Conservation (phyloP, 1,284 basidiomycete genomes). For the Trametes pubescens region DNA sequence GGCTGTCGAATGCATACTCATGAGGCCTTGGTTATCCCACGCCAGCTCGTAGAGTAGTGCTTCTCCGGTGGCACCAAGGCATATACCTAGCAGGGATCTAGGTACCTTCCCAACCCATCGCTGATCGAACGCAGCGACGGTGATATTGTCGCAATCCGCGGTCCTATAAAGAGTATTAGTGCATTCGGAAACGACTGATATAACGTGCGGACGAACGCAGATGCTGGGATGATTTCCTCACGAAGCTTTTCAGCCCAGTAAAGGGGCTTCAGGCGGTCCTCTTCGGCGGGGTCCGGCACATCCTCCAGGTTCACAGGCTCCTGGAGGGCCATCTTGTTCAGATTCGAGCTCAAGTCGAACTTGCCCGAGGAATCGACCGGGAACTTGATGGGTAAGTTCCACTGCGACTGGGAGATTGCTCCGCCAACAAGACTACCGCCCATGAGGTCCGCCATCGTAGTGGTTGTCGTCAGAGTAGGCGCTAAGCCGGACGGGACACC, state of each 20-base stretch:
- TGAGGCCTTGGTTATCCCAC: constrained; percentile 48
- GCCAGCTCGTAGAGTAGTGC: constrained; percentile 60
- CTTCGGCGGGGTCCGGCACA: constrained; percentile 51
- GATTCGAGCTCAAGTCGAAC: constrained; percentile 44
- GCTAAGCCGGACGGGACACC: constrained; percentile 36
- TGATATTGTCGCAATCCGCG: constrained; percentile 49
- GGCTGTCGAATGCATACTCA: constrained; percentile 51
- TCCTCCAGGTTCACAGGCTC: constrained; percentile 52
- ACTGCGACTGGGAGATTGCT: constrained; percentile 38
- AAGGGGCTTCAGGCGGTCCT: constrained; percentile 70
- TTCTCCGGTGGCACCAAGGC: constrained; percentile 55
- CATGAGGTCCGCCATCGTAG: constrained; percentile 61
- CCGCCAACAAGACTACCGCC: constrained; percentile 39
- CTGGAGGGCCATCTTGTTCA: constrained; percentile 70
- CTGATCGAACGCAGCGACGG: constrained; percentile 68
- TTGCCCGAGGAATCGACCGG: constrained; percentile 23
- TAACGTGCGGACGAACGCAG: constrained; percentile 54
- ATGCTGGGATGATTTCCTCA: constrained; percentile 54
- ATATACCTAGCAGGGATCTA: constrained; percentile 65
- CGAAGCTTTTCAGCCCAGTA: constrained; percentile 74
- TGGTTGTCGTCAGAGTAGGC: constrained; percentile 52
- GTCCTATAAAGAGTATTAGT: constrained; percentile 15
- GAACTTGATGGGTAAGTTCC: constrained; percentile 53
- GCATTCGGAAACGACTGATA: constrained; percentile 12
- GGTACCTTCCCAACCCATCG: constrained; percentile 64